Conservation (phyloP, 345 rosid genomes). For the Acer campestre region DNA sequence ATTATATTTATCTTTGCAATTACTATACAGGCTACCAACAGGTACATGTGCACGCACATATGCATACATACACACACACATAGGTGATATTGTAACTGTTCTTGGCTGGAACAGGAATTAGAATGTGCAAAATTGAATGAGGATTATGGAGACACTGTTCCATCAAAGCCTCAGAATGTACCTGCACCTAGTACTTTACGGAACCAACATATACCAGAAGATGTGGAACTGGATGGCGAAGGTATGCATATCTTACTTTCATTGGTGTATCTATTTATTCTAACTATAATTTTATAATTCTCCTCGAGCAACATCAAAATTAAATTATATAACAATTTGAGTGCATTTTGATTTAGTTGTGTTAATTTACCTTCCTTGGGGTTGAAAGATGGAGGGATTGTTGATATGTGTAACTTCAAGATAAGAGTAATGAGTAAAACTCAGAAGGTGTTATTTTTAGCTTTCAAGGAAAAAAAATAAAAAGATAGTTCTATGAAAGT, state of each 20-base stretch:
- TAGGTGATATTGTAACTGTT: constrained; percentile 4
- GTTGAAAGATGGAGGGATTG: not conserved
- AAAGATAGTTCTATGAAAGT: not conserved
- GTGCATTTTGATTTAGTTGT: not conserved
- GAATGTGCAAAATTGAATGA: constrained; percentile 55
- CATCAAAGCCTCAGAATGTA: constrained; percentile 55
- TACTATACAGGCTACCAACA: not conserved
- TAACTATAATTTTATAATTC: not conserved
- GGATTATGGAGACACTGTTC: constrained; percentile 77
- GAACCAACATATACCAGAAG: constrained; percentile 43
- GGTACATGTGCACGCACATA: not conserved
- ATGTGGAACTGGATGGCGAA: constrained; percentile 47
- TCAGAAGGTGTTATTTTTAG: not conserved
- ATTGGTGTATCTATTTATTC: constrained; percentile 8
- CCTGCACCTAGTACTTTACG: constrained; percentile 42
- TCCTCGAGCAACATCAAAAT: not conserved
- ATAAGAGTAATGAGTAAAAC: not conserved
- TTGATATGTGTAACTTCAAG: not conserved
- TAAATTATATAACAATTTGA: not conserved
- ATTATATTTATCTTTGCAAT: not conserved
- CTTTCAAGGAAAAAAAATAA: not conserved
- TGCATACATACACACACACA: not conserved
- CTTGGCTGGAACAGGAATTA: constrained; percentile 51
- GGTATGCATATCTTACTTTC: constrained; percentile 45
- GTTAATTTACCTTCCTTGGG: not conserved